Evolutionary conservation across 2,329 filamentous ascomycete species (phyloP), one percentile per base, ranked within the genome.

Genomic region (Ceratocystis smalleyi): DNA sequence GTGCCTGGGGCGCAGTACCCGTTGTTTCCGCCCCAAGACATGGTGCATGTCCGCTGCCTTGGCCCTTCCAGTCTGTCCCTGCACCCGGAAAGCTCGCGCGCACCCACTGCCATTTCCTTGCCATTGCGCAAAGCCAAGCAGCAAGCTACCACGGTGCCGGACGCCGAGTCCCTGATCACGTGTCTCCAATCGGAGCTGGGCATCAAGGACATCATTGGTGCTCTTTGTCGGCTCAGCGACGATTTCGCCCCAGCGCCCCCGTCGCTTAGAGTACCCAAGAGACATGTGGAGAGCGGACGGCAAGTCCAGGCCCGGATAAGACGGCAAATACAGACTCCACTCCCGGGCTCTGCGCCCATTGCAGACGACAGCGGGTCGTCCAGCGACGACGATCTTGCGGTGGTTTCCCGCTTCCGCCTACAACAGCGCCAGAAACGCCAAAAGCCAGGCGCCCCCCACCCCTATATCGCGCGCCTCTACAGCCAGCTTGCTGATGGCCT

Each of bases 11-110:
- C 85, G 7, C 76, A 77, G 67, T 78, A 88, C 63, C 81, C 88
- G 2, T 77, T 83, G n/a, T 94, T 88, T 86, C 89, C 89, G 45
- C 80, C 82, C 60, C 78, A 79, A 67, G 86, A 78, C 5, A 83
- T 83, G 71, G 74, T 78, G 0, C 87, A 90, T 71, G 74, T 91
- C 51, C 81, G 85, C 64, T 84, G 81, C n/a, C 49, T 64, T 30
- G 69, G 43, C 30, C 22, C n/a, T 43, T 6, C 15, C 22, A 22
- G 32, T n/a, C 12, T 7, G n/a, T 40, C 24, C 17, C 17, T 43
- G 17, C 27, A 5, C 69, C 8, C n/a, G 12, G 15, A 17, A 40
- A 51, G 60, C 54, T 32, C 54, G 15, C 10, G 3, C 24, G 3
- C 2, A n/a, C 12, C 10, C 35, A 30, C 30, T 67, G 66, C 1